Evolutionary conservation across 805 yeast genomes (phyloP).

Genomic region (Jamesozyma hellenica): DNA sequence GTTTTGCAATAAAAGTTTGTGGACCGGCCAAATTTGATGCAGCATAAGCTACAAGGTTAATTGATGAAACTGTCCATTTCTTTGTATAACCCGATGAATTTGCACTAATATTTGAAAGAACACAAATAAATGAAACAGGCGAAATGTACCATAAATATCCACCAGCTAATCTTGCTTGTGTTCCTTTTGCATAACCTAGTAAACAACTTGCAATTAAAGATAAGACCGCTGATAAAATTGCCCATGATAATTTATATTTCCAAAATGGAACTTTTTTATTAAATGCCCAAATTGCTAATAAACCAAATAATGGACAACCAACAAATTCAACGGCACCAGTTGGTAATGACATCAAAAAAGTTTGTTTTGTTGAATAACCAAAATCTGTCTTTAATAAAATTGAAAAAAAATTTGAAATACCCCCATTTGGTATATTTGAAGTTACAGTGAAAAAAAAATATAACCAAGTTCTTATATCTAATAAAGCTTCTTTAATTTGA

Average conservation of each 20-base stretch:
- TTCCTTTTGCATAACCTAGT: conserved; percentile 34
- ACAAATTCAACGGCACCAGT: conserved; percentile 38
- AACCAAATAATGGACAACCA: conserved; percentile 24
- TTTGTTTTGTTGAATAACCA: conserved; percentile 32
- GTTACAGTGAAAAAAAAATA: conserved; percentile 34
- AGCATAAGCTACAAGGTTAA: conserved; percentile 54
- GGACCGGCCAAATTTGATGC: conserved; percentile 67
- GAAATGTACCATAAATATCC: conserved; percentile 27
- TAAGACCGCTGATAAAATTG: conserved; percentile 26
- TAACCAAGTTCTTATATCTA: conserved; percentile 42
- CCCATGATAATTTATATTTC: conserved; percentile 26
- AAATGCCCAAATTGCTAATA: conserved; percentile 16
- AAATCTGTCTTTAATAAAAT: conserved; percentile 36
- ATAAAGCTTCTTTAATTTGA: conserved; percentile 43
- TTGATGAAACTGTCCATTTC: conserved; percentile 48
- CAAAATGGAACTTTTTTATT: conserved; percentile 11
- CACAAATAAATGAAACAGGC: conserved; percentile 31
- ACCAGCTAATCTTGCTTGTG: conserved; percentile 33
- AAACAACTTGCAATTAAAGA: conserved; percentile 31
- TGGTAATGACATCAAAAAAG: conserved; percentile 39
- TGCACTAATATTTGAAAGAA: conserved; percentile 30
- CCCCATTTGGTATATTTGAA: conserved; percentile 45
- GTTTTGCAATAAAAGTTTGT: conserved; percentile 47
- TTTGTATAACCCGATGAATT: conserved; percentile 71
- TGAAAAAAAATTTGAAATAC: conserved; percentile 39